Evolutionary conservation across 2,329 filamentous ascomycete genomes (phyloP).

Genomic region (Gliomastix tumulicola): DNA sequence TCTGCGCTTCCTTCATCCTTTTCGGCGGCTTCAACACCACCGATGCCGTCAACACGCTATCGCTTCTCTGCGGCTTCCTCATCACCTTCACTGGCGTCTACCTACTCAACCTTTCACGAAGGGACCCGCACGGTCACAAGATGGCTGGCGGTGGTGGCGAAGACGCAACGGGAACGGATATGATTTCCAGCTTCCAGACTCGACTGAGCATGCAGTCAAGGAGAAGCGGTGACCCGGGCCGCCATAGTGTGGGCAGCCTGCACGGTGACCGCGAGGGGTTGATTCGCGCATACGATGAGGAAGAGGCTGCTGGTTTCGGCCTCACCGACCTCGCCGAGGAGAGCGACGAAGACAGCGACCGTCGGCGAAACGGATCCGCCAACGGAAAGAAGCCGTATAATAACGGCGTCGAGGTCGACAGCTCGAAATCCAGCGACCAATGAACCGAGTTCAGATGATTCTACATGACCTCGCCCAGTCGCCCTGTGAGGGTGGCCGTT

Average conservation of each 20-base stretch:
- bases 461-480: too few species aligned
- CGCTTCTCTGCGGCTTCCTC: slow-evolving; percentile 85
- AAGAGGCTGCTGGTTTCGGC: slow-evolving; percentile 66
- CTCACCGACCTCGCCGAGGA: slow-evolving; percentile 75
- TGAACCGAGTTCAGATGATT: slow-evolving; percentile 14
- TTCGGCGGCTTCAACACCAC: slow-evolving; percentile 96
- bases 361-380: slow-evolving; percentile 27
- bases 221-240: slow-evolving; percentile 60
- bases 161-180: slow-evolving; percentile 85
- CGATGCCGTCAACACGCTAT: slow-evolving; percentile 85
- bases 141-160: slow-evolving; percentile 54
- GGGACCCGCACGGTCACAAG: slow-evolving; percentile 75
- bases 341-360: slow-evolving; percentile 52
- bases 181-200: slow-evolving; percentile 82
- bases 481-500: too few species aligned
- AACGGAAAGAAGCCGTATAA: slow-evolving; percentile 21
- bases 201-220: slow-evolving; percentile 88
- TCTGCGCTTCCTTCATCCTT: slow-evolving; percentile 91
- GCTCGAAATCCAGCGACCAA: slow-evolving; percentile 32
- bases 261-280: slow-evolving; percentile 71
- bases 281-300: slow-evolving; percentile 85
- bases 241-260: slow-evolving; percentile 58
- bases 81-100: slow-evolving; percentile 95
- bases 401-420: slow-evolving; percentile 45
- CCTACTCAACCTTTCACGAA: slow-evolving; percentile 88